A percentile compares a stretch with the other conserved stretches of the same genome.
Conservation (phyloP, 1,284 basidiomycete species). For the Inonotus obliquus region DNA sequence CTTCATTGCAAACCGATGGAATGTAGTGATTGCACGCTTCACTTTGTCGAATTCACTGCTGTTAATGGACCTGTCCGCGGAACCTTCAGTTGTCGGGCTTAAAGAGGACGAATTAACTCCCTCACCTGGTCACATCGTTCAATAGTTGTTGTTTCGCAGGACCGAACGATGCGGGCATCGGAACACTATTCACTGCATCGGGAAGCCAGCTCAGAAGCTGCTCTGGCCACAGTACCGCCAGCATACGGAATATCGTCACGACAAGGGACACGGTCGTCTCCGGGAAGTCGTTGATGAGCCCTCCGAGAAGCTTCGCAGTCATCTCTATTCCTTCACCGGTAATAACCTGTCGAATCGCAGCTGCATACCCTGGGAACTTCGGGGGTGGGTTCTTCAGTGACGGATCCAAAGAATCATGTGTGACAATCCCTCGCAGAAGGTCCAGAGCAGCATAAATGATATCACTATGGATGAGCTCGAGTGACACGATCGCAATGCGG, state of each 20-base stretch:
- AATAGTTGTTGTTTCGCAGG: slow-evolving; percentile 76
- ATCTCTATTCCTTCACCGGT: slow-evolving; percentile 74
- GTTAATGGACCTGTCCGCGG: slow-evolving; percentile 27
- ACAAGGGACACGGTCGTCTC: slow-evolving; percentile 78
- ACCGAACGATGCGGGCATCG: slow-evolving; percentile 55
- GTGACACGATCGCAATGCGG: slow-evolving; percentile 67
- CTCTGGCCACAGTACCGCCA: slow-evolving; percentile 62
- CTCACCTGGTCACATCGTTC: slow-evolving; percentile 67
- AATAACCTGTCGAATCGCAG: slow-evolving; percentile 63
- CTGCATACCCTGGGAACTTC: slow-evolving; percentile 60
- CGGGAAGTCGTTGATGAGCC: slow-evolving; percentile 83
- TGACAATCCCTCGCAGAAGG: slow-evolving; percentile 69
- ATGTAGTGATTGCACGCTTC: slow-evolving; percentile 65
- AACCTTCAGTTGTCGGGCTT: slow-evolving; percentile 1
- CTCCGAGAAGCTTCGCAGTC: slow-evolving; percentile 66
- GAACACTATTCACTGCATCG: slow-evolving; percentile 66
- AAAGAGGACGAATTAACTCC: slow-evolving; percentile 19
- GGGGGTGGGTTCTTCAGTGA: slow-evolving; percentile 45
- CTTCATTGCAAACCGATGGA: slow-evolving; percentile 66
- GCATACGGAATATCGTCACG: slow-evolving; percentile 71
- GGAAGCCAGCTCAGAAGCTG: slow-evolving; percentile 74
- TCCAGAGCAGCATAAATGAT: slow-evolving; percentile 81
- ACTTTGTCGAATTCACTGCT: slow-evolving; percentile 68
- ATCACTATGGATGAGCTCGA: slow-evolving; percentile 78
- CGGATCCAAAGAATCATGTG: slow-evolving; percentile 61